Percentiles rank a stretch among this genome's conserved stretches.
These are phyloP conservation scores for Filobasidium uniguttulatum DNA, from an alignment of 1,284 basidiomycete species.

Conservation along the genomic window DNA sequence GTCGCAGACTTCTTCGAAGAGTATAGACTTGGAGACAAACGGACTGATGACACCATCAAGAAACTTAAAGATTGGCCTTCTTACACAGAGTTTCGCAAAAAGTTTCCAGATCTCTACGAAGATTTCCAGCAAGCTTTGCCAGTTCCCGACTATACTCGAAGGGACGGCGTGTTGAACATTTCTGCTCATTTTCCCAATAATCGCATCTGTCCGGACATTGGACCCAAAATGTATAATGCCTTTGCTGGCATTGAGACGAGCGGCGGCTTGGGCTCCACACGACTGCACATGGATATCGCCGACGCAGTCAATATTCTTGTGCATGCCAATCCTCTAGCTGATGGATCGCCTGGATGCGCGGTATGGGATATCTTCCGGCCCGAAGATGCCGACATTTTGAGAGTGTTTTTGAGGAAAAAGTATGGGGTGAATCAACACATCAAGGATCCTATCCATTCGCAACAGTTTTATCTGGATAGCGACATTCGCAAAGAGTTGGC, in stretches of 20 bases:
- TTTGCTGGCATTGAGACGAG: slow-evolving; percentile 32
- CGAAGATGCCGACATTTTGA: slow-evolving; percentile 63
- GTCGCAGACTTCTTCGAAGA: slow-evolving; percentile 62
- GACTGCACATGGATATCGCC: slow-evolving; percentile 92
- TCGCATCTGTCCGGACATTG: slow-evolving; percentile 73
- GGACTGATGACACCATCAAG: slow-evolving; percentile 42
- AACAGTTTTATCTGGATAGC: slow-evolving; percentile 71
- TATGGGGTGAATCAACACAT: slow-evolving; percentile 35
- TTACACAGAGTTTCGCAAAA: slow-evolving; percentile 63
- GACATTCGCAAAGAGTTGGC: slow-evolving; percentile 53
- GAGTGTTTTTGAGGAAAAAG: slow-evolving; percentile 52
- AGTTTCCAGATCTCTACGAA: slow-evolving; percentile 72
- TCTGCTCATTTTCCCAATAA: slow-evolving; percentile 62
- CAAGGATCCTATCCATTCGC: slow-evolving; percentile 79
- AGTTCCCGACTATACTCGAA: slow-evolving; percentile 70
- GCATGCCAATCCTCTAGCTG: slow-evolving; percentile 48
- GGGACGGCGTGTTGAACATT: slow-evolving; percentile 76
- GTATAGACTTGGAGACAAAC: slow-evolving; percentile 55
- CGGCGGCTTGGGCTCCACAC: slow-evolving; percentile 35
- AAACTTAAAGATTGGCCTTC: slow-evolving; percentile 95
- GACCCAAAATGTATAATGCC: slow-evolving; percentile 47
- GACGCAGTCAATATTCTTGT: slow-evolving; percentile 90
- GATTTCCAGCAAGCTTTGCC: slow-evolving; percentile 76
- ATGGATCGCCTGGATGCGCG: slow-evolving; percentile 62
- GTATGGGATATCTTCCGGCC: slow-evolving; percentile 85